Base-by-base conservation (phyloP, 305 asterid genomes). In the Solanum aculeatissimum region DNA sequence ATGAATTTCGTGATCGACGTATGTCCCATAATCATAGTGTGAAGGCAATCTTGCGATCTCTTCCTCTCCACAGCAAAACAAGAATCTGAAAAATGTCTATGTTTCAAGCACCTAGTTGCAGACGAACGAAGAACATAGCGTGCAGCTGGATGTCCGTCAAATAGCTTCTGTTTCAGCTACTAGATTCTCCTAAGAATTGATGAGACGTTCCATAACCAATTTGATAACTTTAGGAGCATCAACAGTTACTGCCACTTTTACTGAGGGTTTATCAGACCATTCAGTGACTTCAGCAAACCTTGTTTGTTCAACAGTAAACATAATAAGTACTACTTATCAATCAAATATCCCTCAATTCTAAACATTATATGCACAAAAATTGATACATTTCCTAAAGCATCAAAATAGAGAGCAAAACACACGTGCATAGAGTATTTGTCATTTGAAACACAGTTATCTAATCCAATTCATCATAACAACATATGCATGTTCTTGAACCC, bases 241-340 rank as follows among this genome's bases (percentile, higher is more conserved):
- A 71, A 95, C 97, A 14, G 99, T 95, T 45, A 96, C 98, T 0
- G 99, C 99, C 84, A 96, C 97, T 87, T 96, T 95, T 45, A 97
- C 97, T 6, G 96, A 68, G 27, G 98, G 98, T 90, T 91, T 93
- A 87, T 92, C 94, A 1, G 93, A 77, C 98, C 99, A 96, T 85
- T 93, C 97, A 35, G 93, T 92, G 29, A 92, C 92, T 92, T 94
- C 98, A 60, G 21, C 95, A 68, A 96, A 93, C 92, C 99, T 92
- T 75, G 69, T 83, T 35, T 40, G 29, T 80, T 54, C 75, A 53
- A 23, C 62, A 83, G 87, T 86, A 35, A 75, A 85, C 43, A 45
- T 25, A 15, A 42, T 83, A 18, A 86, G 87, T 11, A 65, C 49
- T 38, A 43, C 40, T 14, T 79, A 49, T 51, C 43, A 47, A 49